These are phyloP conservation scores for Tremella yokohamensis DNA, from an alignment of 768 basidiomycete species.

Conservation along the genomic window DNA sequence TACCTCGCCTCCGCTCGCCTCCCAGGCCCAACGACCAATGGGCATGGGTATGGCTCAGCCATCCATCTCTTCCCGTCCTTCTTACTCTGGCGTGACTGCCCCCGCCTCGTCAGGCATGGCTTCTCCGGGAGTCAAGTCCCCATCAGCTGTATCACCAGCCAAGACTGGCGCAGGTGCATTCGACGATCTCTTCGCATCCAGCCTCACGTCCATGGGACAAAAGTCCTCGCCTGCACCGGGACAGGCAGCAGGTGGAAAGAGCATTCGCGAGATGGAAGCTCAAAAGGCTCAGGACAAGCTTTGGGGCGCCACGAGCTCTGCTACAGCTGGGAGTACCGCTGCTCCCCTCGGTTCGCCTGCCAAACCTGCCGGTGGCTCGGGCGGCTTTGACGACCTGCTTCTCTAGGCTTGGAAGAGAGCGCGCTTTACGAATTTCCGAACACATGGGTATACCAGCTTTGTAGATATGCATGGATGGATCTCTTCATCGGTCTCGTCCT, in stretches of 20 bases:
- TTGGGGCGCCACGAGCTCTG: constrained; percentile 59
- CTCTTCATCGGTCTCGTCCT: no score
- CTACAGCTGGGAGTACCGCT: no score
- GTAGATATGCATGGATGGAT: no score
- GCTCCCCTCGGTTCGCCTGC: no score
- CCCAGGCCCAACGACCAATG: constrained; percentile 8
- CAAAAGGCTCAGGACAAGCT: constrained; percentile 78
- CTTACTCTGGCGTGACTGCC: constrained; percentile 30
- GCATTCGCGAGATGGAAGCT: constrained; percentile 81
- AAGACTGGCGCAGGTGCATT: constrained; percentile 58
- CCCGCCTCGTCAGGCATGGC: constrained; percentile 15
- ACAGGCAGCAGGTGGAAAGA: constrained; percentile 57
- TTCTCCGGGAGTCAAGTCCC: constrained; percentile 9
- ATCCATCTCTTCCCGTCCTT: constrained; percentile 52
- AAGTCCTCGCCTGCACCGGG: constrained; percentile 9
- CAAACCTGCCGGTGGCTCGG: background rate
- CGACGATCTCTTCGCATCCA: constrained; percentile 85
- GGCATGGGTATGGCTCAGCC: constrained; percentile 47
- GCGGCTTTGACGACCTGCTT: background rate
- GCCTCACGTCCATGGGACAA: constrained; percentile 56
- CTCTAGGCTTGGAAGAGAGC: no score
- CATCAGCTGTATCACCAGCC: constrained; percentile 51
- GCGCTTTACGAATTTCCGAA: no score
- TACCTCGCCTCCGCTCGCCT: background rate
- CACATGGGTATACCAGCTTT: no score